Percentiles rank a stretch among this genome's conserved stretches.
Evolutionary conservation across 441 rosid genomes (phyloP).

Genomic region (California macrophylla): DNA sequence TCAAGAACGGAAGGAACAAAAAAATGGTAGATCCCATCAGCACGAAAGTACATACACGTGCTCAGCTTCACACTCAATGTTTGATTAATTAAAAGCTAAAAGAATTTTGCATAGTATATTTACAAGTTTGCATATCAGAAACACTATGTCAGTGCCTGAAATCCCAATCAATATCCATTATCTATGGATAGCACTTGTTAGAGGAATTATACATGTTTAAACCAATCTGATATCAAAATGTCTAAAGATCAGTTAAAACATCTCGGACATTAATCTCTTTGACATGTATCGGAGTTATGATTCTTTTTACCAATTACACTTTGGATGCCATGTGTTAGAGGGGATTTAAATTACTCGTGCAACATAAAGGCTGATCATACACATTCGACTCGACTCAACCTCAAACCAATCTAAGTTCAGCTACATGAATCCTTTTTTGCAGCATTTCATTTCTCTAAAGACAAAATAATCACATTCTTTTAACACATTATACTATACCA

Average conservation of each 20-base stretch:
- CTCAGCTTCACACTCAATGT: not conserved
- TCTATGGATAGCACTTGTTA: not conserved
- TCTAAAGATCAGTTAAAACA: not conserved
- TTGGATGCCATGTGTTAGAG: not conserved
- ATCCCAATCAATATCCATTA: not conserved
- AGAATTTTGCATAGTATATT: not conserved
- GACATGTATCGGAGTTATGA: not conserved
- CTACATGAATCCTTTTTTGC: not conserved
- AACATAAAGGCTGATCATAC: not conserved
- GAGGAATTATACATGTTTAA: not conserved
- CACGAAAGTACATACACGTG: not conserved
- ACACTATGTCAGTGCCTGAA: not conserved
- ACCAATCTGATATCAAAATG: conserved; percentile 1
- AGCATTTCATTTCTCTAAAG: not conserved
- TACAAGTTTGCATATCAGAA: not conserved
- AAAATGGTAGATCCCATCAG: not conserved
- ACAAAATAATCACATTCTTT: not conserved
- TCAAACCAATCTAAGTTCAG: not conserved
- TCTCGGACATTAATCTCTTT: not conserved
- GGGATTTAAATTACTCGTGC: not conserved
- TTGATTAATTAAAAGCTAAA: not conserved
- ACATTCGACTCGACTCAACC: not conserved
- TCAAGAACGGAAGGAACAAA: not conserved
- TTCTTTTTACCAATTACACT: not conserved
- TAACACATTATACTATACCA: not conserved